A percentile compares a stretch with the other conserved stretches of the same genome.
phyloP scores from a whole-genome alignment of 768 basidiomycete genomes.

The Boletus subcaerulescens region DNA sequence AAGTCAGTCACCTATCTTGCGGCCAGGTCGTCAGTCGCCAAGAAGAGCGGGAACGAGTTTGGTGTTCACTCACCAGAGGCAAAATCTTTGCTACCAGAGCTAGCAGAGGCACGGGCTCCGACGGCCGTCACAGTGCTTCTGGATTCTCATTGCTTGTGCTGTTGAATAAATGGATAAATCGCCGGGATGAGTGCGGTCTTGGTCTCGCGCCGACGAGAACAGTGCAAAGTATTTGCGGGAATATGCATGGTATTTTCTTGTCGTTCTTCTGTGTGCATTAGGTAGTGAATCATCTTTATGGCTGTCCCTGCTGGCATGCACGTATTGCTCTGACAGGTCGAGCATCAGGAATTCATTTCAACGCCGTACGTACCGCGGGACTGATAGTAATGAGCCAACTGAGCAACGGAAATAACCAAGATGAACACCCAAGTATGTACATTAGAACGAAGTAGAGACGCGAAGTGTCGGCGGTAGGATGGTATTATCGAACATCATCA shows the following conservation, averaged over 20 bases:
- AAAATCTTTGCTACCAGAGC: too few relatives aligned
- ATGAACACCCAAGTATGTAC: background rate
- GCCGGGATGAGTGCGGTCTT: slow-evolving; percentile 12
- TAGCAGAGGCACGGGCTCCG: too few relatives aligned
- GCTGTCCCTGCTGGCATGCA: background rate
- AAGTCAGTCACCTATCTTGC: too few relatives aligned
- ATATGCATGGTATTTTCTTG: background rate
- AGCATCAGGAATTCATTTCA: background rate
- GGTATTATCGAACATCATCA: slow-evolving; percentile 15
- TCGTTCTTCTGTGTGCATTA: too few relatives aligned
- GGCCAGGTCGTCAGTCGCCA: too few relatives aligned
- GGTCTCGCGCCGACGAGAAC: slow-evolving; percentile 15
- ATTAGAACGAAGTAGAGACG: background rate
- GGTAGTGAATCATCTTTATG: too few relatives aligned
- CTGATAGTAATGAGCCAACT: background rate
- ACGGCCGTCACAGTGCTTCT: background rate
- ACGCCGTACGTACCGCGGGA: background rate
- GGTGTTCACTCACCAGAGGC: too few relatives aligned
- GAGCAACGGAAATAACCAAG: background rate
- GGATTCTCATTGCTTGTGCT: background rate
- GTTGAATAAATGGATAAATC: background rate
- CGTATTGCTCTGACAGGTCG: background rate
- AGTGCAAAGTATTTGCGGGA: slow-evolving; percentile 7
- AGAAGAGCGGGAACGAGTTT: too few relatives aligned
- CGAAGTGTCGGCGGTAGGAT: slow-evolving; percentile 1